phyloP scores from a whole-genome alignment of 805 yeast genomes.

The Kodamaea restingae region DNA sequence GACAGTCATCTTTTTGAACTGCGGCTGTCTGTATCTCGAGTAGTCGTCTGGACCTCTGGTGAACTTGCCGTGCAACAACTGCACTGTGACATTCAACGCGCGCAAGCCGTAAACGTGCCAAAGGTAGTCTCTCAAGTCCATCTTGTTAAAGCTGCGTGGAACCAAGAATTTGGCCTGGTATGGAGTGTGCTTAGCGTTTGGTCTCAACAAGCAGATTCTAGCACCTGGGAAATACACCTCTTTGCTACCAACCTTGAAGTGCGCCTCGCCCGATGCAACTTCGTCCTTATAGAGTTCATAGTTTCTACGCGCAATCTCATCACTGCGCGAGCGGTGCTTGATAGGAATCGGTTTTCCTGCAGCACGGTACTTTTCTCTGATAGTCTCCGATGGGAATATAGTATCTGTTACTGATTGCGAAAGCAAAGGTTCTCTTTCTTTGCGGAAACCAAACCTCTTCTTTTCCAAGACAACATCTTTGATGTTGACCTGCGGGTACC shows the following conservation, averaged over 20 bases:
- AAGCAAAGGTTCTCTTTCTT: conserved; percentile 34
- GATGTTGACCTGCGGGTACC: conserved; percentile 39
- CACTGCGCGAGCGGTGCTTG: conserved; percentile 32
- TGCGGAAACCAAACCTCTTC: conserved; percentile 38
- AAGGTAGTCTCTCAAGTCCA: conserved; percentile 90
- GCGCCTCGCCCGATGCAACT: conserved; percentile 63
- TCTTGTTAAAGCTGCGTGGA: conserved; percentile 87
- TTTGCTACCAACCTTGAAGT: conserved; percentile 76
- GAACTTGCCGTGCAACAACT: conserved; percentile 70
- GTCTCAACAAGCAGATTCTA: conserved; percentile 72
- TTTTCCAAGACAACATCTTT: conserved; percentile 36
- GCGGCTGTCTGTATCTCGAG: conserved; percentile 74
- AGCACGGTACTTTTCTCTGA: conserved; percentile 29
- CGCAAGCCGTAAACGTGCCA: conserved; percentile 87
- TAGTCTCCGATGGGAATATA: conserved; percentile 36
- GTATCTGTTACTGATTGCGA: conserved; percentile 39
- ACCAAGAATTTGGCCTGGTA: conserved; percentile 95
- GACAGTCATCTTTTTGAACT: conserved; percentile 91
- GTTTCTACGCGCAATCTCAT: conserved; percentile 36
- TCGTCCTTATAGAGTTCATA: conserved; percentile 43
- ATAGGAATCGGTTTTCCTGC: conserved; percentile 43
- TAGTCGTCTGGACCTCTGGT: conserved; percentile 48
- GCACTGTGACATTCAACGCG: conserved; percentile 84
- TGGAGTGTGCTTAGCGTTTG: conserved; percentile 95
- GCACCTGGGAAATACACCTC: conserved; percentile 84